These are phyloP conservation scores for Thalassiosira ordinaria DNA, from an alignment of 352 stramenopile genomes.

Conservation along the genomic window DNA sequence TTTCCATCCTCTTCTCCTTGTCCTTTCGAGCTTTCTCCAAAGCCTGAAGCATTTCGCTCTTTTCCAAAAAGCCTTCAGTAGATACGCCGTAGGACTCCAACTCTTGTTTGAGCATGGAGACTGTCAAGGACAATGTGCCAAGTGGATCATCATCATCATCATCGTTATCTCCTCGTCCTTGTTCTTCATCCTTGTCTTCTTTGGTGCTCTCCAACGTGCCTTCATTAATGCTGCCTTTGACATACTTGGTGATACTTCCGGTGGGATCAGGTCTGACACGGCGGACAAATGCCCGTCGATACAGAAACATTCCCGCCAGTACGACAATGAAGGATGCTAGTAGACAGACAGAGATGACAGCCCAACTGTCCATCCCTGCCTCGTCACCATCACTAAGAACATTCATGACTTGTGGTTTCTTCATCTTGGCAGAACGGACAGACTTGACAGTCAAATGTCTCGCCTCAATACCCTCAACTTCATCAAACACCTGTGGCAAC, in stretches of 20 bases:
- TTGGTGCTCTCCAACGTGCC: too few relatives aligned
- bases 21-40: slow-evolving; percentile 41
- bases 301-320: slow-evolving; percentile 27
- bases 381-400: not conserved
- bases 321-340: slow-evolving; percentile 3
- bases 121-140: too few relatives aligned
- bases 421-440: not conserved
- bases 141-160: too few relatives aligned
- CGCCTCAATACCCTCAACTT: slow-evolving; percentile 14
- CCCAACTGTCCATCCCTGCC: slow-evolving; percentile 25
- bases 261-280: too few relatives aligned
- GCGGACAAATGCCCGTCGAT: slow-evolving; percentile 17
- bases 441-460: slow-evolving; percentile 38
- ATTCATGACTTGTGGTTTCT: not conserved
- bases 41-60: slow-evolving; percentile 55
- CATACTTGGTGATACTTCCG: too few relatives aligned
- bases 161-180: not conserved
- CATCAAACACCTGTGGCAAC: slow-evolving; percentile 25
- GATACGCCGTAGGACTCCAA: slow-evolving; percentile 61
- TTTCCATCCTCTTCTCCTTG: too few relatives aligned
- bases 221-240: too few relatives aligned
- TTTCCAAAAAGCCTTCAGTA: slow-evolving; percentile 61
- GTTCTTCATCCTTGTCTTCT: too few relatives aligned
- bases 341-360: slow-evolving; percentile 29
- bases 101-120: slow-evolving; percentile 31